Conservation (phyloP, 2,329 filamentous ascomycete genomes). For the Hypoxylon sp. region DNA sequence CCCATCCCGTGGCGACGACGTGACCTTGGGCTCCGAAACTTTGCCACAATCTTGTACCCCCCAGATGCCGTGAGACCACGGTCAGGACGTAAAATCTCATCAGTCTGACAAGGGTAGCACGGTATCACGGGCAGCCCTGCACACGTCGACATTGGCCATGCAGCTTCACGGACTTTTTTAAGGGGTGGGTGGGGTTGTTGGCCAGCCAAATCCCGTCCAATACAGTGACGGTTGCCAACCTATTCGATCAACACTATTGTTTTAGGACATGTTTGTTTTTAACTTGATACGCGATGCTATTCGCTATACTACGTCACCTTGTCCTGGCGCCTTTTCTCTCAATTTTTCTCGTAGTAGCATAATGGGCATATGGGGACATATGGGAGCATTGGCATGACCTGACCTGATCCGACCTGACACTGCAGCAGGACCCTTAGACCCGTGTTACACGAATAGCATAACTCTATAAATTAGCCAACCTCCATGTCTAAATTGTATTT, state of each 20-base stretch:
- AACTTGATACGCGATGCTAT: slow-evolving; percentile 24
- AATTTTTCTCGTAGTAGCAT: slow-evolving; percentile 7
- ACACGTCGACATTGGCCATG: slow-evolving; percentile 39
- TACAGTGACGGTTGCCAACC: slow-evolving; percentile 10
- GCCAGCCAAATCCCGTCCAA: slow-evolving; percentile 16
- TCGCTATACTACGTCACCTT: slow-evolving; percentile 5
- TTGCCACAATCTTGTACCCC: slow-evolving; percentile 44
- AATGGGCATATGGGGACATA: slow-evolving; percentile 4
- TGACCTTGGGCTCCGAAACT: slow-evolving; percentile 44
- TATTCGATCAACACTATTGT: slow-evolving; percentile 29
- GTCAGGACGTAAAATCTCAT: slow-evolving; percentile 40
- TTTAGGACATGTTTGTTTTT: slow-evolving; percentile 32
- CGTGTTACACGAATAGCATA: not conserved
- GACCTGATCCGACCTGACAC: not conserved
- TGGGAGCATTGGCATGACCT: not conserved
- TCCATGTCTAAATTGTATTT: not conserved
- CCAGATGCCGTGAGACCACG: slow-evolving; percentile 37
- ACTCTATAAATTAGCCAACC: not conserved
- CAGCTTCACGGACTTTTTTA: slow-evolving; percentile 31
- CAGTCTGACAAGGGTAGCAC: slow-evolving; percentile 35
- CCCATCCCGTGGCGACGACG: slow-evolving; percentile 40
- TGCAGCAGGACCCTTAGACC: not conserved
- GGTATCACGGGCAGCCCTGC: slow-evolving; percentile 40
- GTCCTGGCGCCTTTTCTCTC: slow-evolving; percentile 3
- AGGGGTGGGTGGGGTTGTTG: slow-evolving; percentile 22